Evolutionary conservation across 805 yeast genomes (phyloP).

Genomic region (Metschnikowia borealis): DNA sequence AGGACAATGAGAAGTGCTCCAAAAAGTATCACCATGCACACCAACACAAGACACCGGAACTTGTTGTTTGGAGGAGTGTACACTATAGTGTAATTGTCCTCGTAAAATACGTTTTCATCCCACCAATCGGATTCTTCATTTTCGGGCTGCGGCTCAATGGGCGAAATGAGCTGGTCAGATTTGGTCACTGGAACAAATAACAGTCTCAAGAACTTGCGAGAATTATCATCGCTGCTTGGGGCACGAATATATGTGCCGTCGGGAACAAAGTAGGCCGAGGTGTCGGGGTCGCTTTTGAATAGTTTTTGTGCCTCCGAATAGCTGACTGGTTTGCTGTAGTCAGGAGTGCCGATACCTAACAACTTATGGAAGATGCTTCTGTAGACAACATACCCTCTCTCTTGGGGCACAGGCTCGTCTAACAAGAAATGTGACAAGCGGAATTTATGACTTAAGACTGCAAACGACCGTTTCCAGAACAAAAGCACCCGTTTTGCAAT

Average conservation of each 20-base stretch:
- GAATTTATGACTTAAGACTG: conserved; percentile 49
- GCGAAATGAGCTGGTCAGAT: conserved; percentile 57
- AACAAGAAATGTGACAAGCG: conserved; percentile 80
- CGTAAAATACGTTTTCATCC: conserved; percentile 37
- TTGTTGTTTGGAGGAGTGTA: conserved; percentile 82
- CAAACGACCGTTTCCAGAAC: conserved; percentile 64
- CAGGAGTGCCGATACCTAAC: conserved; percentile 42
- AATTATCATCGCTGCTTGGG: conserved; percentile 76
- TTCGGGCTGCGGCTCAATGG: conserved; percentile 8
- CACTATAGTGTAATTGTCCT: conserved; percentile 61
- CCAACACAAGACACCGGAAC: conserved; percentile 48
- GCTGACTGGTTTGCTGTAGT: conserved; percentile 56
- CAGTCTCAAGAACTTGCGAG: conserved; percentile 57
- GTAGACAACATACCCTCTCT: conserved; percentile 65
- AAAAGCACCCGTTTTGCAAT: conserved; percentile 34
- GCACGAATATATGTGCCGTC: conserved; percentile 83
- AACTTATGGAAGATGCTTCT: conserved; percentile 46
- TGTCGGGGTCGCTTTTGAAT: conserved; percentile 39
- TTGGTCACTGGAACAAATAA: conserved; percentile 81
- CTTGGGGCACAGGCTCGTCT: conserved; percentile 56
- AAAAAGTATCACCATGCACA: conserved; percentile 46
- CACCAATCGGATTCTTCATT: conserved; percentile 33
- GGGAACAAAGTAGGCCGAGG: conserved; percentile 62
- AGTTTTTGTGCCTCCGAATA: conserved; percentile 40
- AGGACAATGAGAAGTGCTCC: conserved; percentile 29